Evolutionary conservation across 495 filamentous ascomycete species (phyloP).

Genomic region (Durotheca rogersii): DNA sequence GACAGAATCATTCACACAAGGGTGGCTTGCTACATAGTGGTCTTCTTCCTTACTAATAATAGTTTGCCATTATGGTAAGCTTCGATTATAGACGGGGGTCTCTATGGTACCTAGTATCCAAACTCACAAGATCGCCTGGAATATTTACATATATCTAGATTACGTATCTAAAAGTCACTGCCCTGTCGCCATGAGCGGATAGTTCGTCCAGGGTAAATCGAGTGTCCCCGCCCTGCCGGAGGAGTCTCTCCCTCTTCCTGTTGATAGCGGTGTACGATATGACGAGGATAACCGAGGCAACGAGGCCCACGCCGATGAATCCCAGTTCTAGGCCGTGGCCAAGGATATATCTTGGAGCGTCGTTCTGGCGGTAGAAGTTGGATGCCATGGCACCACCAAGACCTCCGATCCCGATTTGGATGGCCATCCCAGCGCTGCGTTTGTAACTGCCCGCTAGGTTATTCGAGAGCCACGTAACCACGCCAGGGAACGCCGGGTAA

Average conservation of each 20-base stretch:
- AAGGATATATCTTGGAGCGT: conserved; percentile 63
- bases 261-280: conserved; percentile 62
- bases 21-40: too few species aligned
- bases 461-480: conserved; percentile 69
- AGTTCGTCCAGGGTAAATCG: conserved; percentile 54
- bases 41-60: too few species aligned
- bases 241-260: conserved; percentile 50
- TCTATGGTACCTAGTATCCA: too few species aligned
- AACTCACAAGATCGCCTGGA: too few species aligned
- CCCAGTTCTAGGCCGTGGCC: conserved; percentile 70
- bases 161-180: conserved; percentile 65
- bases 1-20: too few species aligned
- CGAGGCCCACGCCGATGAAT: conserved; percentile 62
- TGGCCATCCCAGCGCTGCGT: conserved; percentile 68
- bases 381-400: conserved; percentile 72
- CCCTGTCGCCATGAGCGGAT: conserved; percentile 62
- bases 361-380: conserved; percentile 70
- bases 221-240: conserved; percentile 47
- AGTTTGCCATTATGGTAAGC: too few species aligned
- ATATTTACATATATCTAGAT: conserved; percentile 6
- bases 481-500: conserved; percentile 63
- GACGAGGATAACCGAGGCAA: conserved; percentile 57
- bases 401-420: conserved; percentile 74
- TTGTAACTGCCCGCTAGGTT: conserved; percentile 74
- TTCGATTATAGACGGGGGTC: too few species aligned